A percentile compares a stretch with the other conserved stretches of the same genome.
These are phyloP conservation scores for Xylaria sp. DNA, from an alignment of 2,329 filamentous ascomycete species.

Conservation along the genomic window DNA sequence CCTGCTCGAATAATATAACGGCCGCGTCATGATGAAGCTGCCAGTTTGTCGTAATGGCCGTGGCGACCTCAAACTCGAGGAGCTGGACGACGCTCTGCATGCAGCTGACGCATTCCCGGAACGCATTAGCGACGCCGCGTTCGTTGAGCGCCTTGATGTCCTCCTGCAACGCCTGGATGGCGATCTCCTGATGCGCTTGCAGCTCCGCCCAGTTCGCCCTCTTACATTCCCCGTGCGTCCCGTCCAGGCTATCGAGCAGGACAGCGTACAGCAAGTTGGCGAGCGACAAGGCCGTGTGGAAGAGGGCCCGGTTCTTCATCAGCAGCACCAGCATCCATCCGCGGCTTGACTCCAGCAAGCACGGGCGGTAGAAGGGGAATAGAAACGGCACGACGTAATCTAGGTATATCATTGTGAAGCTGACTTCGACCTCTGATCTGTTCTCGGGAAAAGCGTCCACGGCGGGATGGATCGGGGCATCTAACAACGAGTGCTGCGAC, in stretches of 20 bases:
- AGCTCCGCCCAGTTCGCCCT: constrained; percentile 52
- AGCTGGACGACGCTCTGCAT: constrained; percentile 64
- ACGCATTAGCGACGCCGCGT: constrained; percentile 46
- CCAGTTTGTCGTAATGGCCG: constrained; percentile 59
- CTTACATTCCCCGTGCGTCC: constrained; percentile 49
- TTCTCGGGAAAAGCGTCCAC: constrained; percentile 27
- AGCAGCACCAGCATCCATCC: constrained; percentile 69
- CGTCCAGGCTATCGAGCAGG: constrained; percentile 50
- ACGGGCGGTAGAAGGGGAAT: constrained; percentile 70
- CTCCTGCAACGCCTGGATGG: constrained; percentile 56
- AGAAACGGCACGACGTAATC: constrained; percentile 71
- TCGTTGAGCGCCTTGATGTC: constrained; percentile 52
- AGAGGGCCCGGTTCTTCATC: constrained; percentile 65
- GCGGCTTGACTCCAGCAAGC: constrained; percentile 64
- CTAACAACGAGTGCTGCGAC: background rate
- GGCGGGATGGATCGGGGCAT: background rate
- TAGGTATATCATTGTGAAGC: constrained; percentile 66
- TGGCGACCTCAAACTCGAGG: constrained; percentile 62
- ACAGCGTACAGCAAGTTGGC: constrained; percentile 67
- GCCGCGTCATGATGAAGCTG: constrained; percentile 62
- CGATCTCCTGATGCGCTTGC: constrained; percentile 57
- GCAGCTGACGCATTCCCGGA: constrained; percentile 52
- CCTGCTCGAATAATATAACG: constrained; percentile 59
- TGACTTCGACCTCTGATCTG: constrained; percentile 40
- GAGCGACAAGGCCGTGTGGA: constrained; percentile 66